These are phyloP conservation scores for Curvularia hawaiiensis DNA, from an alignment of 2,329 filamentous ascomycete species.

Conservation along the genomic window DNA sequence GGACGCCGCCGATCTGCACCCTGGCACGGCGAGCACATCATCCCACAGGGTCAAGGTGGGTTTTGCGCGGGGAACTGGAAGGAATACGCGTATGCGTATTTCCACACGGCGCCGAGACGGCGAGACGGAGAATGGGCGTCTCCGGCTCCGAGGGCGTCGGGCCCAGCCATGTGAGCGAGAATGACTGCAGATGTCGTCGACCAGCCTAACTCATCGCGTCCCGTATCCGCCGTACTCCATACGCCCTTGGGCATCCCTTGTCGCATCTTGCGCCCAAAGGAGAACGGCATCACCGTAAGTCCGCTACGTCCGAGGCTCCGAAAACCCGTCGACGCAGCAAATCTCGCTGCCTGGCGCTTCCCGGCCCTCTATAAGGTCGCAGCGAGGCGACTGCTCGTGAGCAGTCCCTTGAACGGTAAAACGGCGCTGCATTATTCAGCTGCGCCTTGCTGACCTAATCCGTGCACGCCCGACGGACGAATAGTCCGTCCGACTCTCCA, in stretches of 20 bases:
- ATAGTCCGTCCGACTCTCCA: conserved; percentile 15
- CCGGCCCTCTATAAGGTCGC: conserved; percentile 10
- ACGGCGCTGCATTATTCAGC: conserved; percentile 16
- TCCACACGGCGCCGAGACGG: neutral
- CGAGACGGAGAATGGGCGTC: neutral
- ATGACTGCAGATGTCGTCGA: neutral
- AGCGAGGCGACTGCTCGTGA: neutral
- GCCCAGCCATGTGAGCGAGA: neutral
- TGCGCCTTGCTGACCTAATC: conserved; percentile 20
- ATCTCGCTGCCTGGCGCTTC: conserved; percentile 18
- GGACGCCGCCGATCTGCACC: neutral
- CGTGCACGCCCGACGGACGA: conserved; percentile 19
- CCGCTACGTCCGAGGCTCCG: conserved; percentile 6
- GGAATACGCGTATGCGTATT: neutral
- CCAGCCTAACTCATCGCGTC: neutral
- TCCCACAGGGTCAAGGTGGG: neutral
- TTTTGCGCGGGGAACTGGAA: neutral
- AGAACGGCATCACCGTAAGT: conserved; percentile 5
- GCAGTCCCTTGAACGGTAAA: conserved; percentile 12
- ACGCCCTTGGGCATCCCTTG: neutral
- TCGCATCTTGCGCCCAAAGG: conserved; percentile 13
- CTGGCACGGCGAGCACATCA: neutral
- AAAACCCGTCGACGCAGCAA: neutral
- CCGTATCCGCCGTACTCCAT: neutral
- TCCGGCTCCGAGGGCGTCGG: neutral